Base-by-base conservation (phyloP, 345 rosid species). In the Linum trigynum region DNA sequence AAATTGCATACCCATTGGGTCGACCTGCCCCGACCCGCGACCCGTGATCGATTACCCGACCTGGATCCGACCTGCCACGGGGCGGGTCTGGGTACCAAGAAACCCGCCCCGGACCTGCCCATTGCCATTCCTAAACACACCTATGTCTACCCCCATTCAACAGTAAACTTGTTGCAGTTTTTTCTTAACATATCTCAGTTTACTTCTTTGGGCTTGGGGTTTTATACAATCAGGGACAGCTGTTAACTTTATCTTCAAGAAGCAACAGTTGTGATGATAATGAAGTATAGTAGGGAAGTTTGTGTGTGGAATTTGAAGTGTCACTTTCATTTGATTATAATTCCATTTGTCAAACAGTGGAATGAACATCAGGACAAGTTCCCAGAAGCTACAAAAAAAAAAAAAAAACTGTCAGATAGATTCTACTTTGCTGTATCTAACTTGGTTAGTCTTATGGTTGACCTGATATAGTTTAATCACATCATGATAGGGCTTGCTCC, bases 351-450 rank as follows among this genome's bases (percentile, higher is more conserved):
- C 41, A 64, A 15, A 55, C 35, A 65, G 14, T 55, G 39, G 65
- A 56, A 59, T 10, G 17, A 48, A 36, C 48, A 9, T 7, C 9
- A 17, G 32, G 40, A 57, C 65, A 72, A 40, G 66, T 71, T 74
- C 70, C 67, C 9, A 65, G 72, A 77, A 74, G 71, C 41, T 51
- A 65, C 71, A 68, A 41, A 67, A 4, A 23, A 23, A 0, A 0
- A 68, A 41, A 67, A 4, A 23, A 23, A 0, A 0, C 32, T 23
- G 32, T 55, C 61, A 5, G n/a, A 37, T 11, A 11, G 56, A 58
- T 39, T 61, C 58, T 14, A n/a, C 4, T 12, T 63, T 38, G 56
- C 55, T 48, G 48, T 32, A 58, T 45, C 48, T 5, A 42, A 40
- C 56, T n/a, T 42, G 42, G 51, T 23, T 23, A 23, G 32, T 23